phyloP scores from a whole-genome alignment of 164 flowering plant species.

The Aristolochia californica region DNA sequence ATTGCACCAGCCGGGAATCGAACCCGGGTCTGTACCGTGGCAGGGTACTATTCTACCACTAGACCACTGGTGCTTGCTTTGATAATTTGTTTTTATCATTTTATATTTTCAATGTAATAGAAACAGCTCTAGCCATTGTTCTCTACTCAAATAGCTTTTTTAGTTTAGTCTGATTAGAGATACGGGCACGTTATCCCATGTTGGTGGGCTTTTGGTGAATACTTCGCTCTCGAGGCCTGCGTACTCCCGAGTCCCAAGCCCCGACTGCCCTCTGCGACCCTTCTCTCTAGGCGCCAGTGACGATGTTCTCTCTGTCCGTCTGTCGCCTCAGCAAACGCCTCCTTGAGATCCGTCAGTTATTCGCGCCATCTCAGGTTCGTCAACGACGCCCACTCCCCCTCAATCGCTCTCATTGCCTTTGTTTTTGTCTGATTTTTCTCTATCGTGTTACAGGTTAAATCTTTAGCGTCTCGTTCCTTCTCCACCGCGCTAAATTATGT shows the following conservation, averaged over 20 bases:
- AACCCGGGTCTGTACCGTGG: slow-evolving; percentile 99
- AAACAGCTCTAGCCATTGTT: no score
- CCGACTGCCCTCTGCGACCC: no score
- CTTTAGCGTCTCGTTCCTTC: slow-evolving; percentile 39
- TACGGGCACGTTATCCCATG: no score
- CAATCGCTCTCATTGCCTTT: slow-evolving; percentile 7
- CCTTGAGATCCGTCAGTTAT: slow-evolving; percentile 63
- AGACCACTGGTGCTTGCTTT: slow-evolving; percentile 80
- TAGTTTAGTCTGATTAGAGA: no score
- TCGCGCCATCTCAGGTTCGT: slow-evolving; percentile 55
- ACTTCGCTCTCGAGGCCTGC: no score
- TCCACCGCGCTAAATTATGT: slow-evolving; percentile 97
- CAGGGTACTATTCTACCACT: slow-evolving; percentile 99
- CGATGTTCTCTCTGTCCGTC: slow-evolving; percentile 24
- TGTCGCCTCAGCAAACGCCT: slow-evolving; percentile 62
- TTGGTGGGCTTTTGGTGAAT: no score
- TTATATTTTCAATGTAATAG: no score
- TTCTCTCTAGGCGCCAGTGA: slow-evolving; percentile 1
- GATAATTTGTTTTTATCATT: no score
- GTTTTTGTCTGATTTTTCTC: not conserved
- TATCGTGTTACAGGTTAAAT: slow-evolving; percentile 26
- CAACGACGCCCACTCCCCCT: not conserved
- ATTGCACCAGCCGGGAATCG: slow-evolving; percentile 99
- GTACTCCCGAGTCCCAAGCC: no score
- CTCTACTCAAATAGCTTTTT: no score